Evolutionary conservation across 768 basidiomycete species (phyloP).

Genomic region (Pulveroboletus frians): DNA sequence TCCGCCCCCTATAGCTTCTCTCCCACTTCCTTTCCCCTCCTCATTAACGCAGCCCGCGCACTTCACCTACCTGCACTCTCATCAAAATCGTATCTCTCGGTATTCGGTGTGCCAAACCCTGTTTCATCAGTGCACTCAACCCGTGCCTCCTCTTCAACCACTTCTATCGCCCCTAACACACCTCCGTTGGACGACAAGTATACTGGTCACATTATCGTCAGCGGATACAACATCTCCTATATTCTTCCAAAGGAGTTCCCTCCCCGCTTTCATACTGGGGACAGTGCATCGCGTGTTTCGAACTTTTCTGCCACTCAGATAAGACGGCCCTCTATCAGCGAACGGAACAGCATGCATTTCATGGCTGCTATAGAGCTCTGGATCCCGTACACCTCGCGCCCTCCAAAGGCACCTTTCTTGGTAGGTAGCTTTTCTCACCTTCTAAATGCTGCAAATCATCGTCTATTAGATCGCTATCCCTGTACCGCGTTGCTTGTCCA

Average conservation of each 20-base stretch:
- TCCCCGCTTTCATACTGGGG: constrained; percentile 26
- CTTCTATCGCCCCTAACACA: constrained; percentile 21
- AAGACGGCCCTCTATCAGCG: constrained; percentile 50
- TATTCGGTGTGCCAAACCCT: constrained; percentile 42
- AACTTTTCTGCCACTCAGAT: constrained; percentile 29
- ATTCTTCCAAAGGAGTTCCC: constrained; percentile 66
- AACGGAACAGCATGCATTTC: constrained; percentile 60
- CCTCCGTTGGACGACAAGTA: constrained; percentile 61
- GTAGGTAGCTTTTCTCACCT: constrained; percentile 34
- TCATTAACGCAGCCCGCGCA: constrained; percentile 64
- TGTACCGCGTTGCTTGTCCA: constrained; percentile 71
- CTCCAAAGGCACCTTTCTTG: constrained; percentile 70
- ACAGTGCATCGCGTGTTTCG: constrained; percentile 19
- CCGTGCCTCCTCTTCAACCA: constrained; percentile 35
- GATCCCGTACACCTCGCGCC: constrained; percentile 62
- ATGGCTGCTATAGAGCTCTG: constrained; percentile 79
- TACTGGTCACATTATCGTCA: constrained; percentile 71
- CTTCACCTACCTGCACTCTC: constrained; percentile 61
- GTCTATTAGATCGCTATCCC: constrained; percentile 63
- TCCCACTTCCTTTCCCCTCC: constrained; percentile 51
- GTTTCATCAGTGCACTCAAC: constrained; percentile 29
- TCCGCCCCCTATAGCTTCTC: constrained; percentile 76
- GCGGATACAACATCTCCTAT: constrained; percentile 71
- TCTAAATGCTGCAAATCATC: constrained; percentile 1
- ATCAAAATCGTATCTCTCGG: constrained; percentile 53